Percentiles rank a stretch among this genome's conserved stretches.
phyloP scores from a whole-genome alignment of 805 yeast species.

The Zygosaccharomyces rouxii region DNA sequence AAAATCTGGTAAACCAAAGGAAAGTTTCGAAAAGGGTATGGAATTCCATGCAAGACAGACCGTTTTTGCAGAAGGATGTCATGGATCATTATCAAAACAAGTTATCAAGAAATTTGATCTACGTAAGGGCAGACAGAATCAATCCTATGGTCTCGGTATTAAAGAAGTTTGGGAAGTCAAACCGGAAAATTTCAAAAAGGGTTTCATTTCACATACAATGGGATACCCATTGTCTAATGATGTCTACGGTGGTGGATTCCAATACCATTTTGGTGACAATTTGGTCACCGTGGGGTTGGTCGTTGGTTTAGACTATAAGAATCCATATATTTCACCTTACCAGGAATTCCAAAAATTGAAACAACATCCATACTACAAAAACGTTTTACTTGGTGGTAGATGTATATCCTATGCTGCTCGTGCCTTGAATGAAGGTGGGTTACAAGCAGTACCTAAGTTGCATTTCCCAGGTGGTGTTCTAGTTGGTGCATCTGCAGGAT shows the following conservation, averaged over 20 bases:
- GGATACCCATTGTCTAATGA: conserved; percentile 77
- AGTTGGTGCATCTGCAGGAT: conserved; percentile 95
- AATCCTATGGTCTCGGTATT: conserved; percentile 93
- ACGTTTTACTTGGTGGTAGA: conserved; percentile 78
- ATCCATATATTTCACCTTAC: conserved; percentile 94
- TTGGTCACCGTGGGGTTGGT: conserved; percentile 91
- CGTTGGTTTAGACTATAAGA: conserved; percentile 86
- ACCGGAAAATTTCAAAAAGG: conserved; percentile 74
- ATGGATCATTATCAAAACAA: conserved; percentile 84
- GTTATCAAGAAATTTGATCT: conserved; percentile 64
- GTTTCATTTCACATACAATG: conserved; percentile 78
- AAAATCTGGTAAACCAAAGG: conserved; percentile 70
- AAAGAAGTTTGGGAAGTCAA: conserved; percentile 97
- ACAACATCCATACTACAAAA: conserved; percentile 77
- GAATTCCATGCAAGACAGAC: conserved; percentile 90
- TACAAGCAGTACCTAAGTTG: conserved; percentile 85
- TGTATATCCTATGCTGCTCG: conserved; percentile 94
- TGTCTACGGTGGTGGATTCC: conserved; percentile 94
- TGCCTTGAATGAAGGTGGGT: conserved; percentile 96
- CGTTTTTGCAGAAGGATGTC: conserved; percentile 96
- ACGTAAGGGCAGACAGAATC: conserved; percentile 61
- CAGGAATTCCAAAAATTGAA: conserved; percentile 95
- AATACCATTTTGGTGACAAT: conserved; percentile 94
- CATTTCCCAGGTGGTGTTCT: conserved; percentile 94
- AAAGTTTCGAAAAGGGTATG: conserved; percentile 92